Base-by-base conservation (phyloP, 2,329 filamentous ascomycete genomes). In the Botryotinia globosa region DNA sequence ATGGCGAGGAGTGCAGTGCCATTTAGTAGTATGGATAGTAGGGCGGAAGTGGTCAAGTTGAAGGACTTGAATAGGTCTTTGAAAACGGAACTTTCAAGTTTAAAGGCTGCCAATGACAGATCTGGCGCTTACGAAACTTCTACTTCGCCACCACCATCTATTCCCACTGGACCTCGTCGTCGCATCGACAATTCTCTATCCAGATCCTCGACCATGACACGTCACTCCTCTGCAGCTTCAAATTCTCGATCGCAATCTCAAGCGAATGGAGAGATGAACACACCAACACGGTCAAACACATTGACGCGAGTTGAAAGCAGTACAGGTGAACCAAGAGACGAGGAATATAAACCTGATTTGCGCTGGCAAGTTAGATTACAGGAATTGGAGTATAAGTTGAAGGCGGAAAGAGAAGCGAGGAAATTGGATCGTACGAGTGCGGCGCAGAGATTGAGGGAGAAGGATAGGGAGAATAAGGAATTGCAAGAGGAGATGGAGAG, bases 371-470 rank as follows among this genome's bases (percentile, higher is more conserved):
- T 97, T 75, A 85, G 96, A 10, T 85, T 98, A 48, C 90, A 93
- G 73, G 94, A 98, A 80, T 85, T 98, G 77, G 96, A 99, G 84
- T 88, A 91, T 76, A 89, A 97, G 77, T 85, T 99, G 29, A 97
- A 97, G 81, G 90, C 92, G 63, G 96, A 99, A 83, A 85, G 96
- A 22, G 96, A 98, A 82, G 94, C 91, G 1, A 85, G 96, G 62
- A 85, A 97, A 70, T 85, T 97, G 73, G 96, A 99, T 82, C 89
- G 96, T 5, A 91, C 88, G 65, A 94, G 94, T 37, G 95, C 95
- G 42, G 85, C 93, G 71, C 92, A 94, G 83, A 85, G 95, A 69
- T 83, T 97, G 0, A 91, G 94, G 73, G 92, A 94, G 74, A 87
- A 91, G n/a, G 88, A 90, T 80, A 84, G 87, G 71, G 91, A 94